Evolutionary conservation across 768 basidiomycete genomes (phyloP).

Genomic region (Piloderma croceum): DNA sequence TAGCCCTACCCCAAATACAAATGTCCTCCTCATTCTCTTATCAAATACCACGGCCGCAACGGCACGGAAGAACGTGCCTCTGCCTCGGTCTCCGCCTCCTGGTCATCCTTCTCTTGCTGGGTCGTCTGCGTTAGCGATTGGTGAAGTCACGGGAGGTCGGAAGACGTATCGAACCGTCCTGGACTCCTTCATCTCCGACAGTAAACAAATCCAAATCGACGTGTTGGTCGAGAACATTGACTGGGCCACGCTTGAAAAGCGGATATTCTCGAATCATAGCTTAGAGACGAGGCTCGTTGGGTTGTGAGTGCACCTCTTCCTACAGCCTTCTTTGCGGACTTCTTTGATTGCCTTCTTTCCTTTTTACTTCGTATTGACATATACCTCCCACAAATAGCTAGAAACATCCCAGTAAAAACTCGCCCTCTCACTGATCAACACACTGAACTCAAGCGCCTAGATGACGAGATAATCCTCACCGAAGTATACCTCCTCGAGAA

Average conservation of each 20-base stretch:
- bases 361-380: slow-evolving; percentile 5
- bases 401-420: slow-evolving; percentile 71
- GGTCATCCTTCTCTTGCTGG: no score
- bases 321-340: neutral
- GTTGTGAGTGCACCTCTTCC: slow-evolving; percentile 41
- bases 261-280: slow-evolving; percentile 92
- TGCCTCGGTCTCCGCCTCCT: no score
- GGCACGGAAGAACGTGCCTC: no score
- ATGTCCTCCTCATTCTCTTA: no score
- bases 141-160: no score
- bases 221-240: slow-evolving; percentile 88
- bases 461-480: slow-evolving; percentile 97
- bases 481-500: slow-evolving; percentile 95
- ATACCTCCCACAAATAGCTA: slow-evolving; percentile 47
- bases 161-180: slow-evolving; percentile 93
- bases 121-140: no score
- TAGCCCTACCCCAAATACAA: no score
- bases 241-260: slow-evolving; percentile 89
- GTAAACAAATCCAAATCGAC: slow-evolving; percentile 71
- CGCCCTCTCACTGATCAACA: slow-evolving; percentile 77
- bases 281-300: slow-evolving; percentile 83
- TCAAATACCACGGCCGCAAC: no score
- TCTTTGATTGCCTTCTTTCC: slow-evolving; percentile 2
- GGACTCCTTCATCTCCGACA: slow-evolving; percentile 78
- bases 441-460: slow-evolving; percentile 84